These are phyloP conservation scores for Trichoderma arundinaceum DNA, from an alignment of 2,329 filamentous ascomycete genomes.

Conservation along the genomic window DNA sequence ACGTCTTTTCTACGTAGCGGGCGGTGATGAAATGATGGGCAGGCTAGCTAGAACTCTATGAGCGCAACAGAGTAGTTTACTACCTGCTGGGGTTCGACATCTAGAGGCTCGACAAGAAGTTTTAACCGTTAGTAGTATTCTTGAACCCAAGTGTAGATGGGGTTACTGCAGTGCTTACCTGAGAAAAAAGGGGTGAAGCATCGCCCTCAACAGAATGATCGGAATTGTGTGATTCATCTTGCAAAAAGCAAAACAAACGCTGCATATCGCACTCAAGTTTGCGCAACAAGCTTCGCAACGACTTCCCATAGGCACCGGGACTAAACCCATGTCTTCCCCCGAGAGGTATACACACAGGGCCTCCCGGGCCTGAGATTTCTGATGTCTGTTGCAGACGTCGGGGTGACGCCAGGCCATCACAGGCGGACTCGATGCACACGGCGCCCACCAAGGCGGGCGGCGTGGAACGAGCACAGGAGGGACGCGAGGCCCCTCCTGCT, in stretches of 20 bases:
- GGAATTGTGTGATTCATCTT: slow-evolving; percentile 77
- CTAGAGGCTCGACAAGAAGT: not conserved
- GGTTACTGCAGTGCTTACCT: slow-evolving; percentile 38
- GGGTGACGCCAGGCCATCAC: slow-evolving; percentile 83
- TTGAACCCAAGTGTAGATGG: slow-evolving; percentile 16
- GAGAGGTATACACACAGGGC: slow-evolving; percentile 32
- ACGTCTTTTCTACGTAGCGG: too few species aligned
- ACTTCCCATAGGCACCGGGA: slow-evolving; percentile 78
- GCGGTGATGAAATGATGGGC: not conserved
- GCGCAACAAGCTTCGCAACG: slow-evolving; percentile 86
- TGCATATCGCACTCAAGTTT: slow-evolving; percentile 94
- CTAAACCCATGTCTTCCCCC: slow-evolving; percentile 31
- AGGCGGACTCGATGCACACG: slow-evolving; percentile 64
- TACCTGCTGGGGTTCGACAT: not conserved
- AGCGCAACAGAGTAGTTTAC: not conserved
- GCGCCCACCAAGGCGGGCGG: slow-evolving; percentile 11
- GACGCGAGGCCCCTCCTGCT: slow-evolving; percentile 9
- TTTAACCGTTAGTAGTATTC: slow-evolving; percentile 40
- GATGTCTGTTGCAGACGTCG: slow-evolving; percentile 87
- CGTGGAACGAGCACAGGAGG: slow-evolving; percentile 39
- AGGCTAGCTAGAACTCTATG: not conserved
- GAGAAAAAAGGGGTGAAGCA: slow-evolving; percentile 50
- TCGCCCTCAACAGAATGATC: slow-evolving; percentile 87
- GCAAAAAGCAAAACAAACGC: slow-evolving; percentile 57
- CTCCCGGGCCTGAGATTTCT: slow-evolving; percentile 75